These are phyloP conservation scores for Filobasidium uniguttulatum DNA, from an alignment of 1,284 basidiomycete genomes.

Conservation along the genomic window DNA sequence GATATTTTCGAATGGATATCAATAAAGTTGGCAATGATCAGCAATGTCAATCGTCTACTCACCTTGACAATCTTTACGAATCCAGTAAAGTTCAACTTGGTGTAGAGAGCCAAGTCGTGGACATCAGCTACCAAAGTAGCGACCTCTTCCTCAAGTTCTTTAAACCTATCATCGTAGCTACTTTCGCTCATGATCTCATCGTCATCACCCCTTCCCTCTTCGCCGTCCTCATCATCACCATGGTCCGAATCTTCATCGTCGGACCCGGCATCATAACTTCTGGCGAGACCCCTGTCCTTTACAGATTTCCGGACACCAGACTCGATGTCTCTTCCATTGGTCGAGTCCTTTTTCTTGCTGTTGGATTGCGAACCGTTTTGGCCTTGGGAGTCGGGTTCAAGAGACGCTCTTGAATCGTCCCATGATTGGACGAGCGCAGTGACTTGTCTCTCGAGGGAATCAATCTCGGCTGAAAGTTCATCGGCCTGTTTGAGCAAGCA, in stretches of 20 bases:
- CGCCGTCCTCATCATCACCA: slow-evolving; percentile 46
- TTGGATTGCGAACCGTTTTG: not conserved
- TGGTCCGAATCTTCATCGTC: slow-evolving; percentile 40
- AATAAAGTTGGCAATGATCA: no score
- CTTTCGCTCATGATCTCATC: slow-evolving; percentile 47
- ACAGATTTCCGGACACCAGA: slow-evolving; percentile 1
- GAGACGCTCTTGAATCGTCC: slow-evolving; percentile 16
- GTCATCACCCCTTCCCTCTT: slow-evolving; percentile 49
- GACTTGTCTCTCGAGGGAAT: slow-evolving; percentile 64
- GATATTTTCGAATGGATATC: no score
- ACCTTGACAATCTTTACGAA: slow-evolving; percentile 99
- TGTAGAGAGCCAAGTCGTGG: slow-evolving; percentile 88
- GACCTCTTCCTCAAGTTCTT: slow-evolving; percentile 83
- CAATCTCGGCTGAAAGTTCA: slow-evolving; percentile 67
- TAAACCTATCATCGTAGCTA: slow-evolving; percentile 75
- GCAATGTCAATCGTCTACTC: slow-evolving; percentile 6
- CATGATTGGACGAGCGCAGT: slow-evolving; percentile 58
- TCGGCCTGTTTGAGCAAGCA: slow-evolving; percentile 45
- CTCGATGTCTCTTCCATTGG: slow-evolving; percentile 7
- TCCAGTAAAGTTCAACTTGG: slow-evolving; percentile 92
- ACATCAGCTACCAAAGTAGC: slow-evolving; percentile 94
- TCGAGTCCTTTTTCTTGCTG: slow-evolving; percentile 15
- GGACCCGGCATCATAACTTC: slow-evolving; percentile 24
- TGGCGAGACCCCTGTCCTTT: slow-evolving; percentile 19
- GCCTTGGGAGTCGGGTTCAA: not conserved